Conservation (phyloP, 1,139 yeast genomes). For the Casaregolazyma suthepensis region DNA sequence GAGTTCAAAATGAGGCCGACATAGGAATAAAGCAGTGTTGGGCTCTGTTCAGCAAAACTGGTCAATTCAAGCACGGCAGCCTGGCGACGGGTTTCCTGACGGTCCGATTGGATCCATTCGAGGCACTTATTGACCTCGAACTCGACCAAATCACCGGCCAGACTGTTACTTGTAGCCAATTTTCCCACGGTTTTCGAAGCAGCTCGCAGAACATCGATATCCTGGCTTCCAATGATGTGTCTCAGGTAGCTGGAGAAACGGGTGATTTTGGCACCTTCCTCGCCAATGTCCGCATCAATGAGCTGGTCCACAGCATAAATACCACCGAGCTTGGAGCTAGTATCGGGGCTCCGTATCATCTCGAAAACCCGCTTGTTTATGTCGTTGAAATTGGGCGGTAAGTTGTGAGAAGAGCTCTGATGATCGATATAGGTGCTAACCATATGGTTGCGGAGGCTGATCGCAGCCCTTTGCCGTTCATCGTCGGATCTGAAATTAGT, state of each 20-base stretch:
- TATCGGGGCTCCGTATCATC: conserved; percentile 67
- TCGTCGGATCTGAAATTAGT: conserved; percentile 24
- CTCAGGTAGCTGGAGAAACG: conserved; percentile 84
- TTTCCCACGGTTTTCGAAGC: conserved; percentile 86
- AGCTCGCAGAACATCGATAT: conserved; percentile 73
- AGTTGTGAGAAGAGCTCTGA: conserved; percentile 17
- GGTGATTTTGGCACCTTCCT: conserved; percentile 82
- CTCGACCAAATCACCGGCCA: conserved; percentile 89
- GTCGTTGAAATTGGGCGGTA: conserved; percentile 76
- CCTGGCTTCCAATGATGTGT: conserved; percentile 73
- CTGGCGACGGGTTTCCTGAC: conserved; percentile 79
- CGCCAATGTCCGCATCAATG: conserved; percentile 69
- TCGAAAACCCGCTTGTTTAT: conserved; percentile 86
- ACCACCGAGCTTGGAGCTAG: conserved; percentile 77
- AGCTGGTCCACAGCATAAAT: conserved; percentile 84
- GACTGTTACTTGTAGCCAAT: conserved; percentile 77
- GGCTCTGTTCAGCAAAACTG: conserved; percentile 82
- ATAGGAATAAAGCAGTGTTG: conserved; percentile 73
- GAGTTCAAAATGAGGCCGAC: conserved; percentile 74
- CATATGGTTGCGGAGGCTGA: conserved; percentile 60
- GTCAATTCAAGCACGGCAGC: conserved; percentile 83
- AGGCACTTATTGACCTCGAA: conserved; percentile 84
- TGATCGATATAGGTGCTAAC: conserved; percentile 34
- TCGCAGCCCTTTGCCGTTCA: conserved; percentile 41
- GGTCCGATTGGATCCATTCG: conserved; percentile 83